phyloP scores from a whole-genome alignment of 768 basidiomycete species.

The Amanita rimosa region DNA sequence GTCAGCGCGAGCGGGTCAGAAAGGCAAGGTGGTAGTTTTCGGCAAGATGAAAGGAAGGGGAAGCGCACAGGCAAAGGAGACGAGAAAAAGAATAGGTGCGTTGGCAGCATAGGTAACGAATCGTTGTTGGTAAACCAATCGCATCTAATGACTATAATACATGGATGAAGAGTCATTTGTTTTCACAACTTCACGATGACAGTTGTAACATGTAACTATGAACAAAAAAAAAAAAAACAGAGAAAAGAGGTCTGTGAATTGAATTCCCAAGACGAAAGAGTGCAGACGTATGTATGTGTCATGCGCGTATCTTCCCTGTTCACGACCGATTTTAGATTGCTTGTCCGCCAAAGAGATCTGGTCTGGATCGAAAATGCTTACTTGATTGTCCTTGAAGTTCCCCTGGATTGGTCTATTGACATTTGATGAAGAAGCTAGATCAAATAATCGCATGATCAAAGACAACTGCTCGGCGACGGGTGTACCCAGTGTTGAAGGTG shows the following conservation, averaged over 20 bases:
- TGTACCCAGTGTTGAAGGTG: conserved; percentile 11
- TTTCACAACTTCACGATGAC: not conserved
- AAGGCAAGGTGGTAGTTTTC: conserved; percentile 67
- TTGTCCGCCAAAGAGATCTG: conserved; percentile 16
- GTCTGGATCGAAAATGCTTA: not conserved
- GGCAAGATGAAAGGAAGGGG: conserved; percentile 61
- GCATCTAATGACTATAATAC: no score
- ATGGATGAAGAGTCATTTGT: no score
- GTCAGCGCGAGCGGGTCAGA: conserved; percentile 61
- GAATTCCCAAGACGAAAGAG: not conserved
- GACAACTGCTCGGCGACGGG: no score
- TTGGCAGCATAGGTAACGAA: not conserved
- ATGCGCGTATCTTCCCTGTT: conserved; percentile 17
- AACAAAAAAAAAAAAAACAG: not conserved
- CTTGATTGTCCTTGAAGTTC: not conserved
- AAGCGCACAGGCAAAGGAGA: conserved; percentile 36
- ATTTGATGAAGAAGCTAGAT: conserved; percentile 5
- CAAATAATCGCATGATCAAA: no score
- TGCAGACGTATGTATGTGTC: conserved; percentile 13
- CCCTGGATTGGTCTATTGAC: not conserved
- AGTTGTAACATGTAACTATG: not conserved
- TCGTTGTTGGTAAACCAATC: not conserved
- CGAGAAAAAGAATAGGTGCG: conserved; percentile 31
- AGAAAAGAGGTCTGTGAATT: not conserved
- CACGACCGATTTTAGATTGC: conserved; percentile 14